A percentile compares a stretch with the other conserved stretches of the same genome.
These are phyloP conservation scores for Calonectria pseudoturangicola DNA, from an alignment of 2,329 filamentous ascomycete genomes.

Conservation along the genomic window DNA sequence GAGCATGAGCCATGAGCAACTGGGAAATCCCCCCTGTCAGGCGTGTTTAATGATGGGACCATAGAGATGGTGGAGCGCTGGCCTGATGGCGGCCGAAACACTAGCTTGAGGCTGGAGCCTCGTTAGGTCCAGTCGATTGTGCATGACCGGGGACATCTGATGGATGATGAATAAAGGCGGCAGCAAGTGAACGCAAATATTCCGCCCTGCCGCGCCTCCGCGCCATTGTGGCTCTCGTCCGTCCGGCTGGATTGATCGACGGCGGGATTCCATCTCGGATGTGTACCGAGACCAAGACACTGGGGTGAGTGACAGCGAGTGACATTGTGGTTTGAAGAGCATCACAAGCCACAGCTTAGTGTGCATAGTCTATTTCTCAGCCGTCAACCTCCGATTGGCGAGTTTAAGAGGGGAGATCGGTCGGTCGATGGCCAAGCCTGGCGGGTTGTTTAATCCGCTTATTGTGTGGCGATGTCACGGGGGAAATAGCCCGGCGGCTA, in stretches of 20 bases:
- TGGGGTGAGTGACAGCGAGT: too few relatives aligned
- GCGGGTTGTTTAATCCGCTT: background rate
- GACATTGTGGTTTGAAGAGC: background rate
- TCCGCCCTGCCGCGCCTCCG: background rate
- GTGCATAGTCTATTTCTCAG: background rate
- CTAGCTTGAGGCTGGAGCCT: conserved; percentile 41
- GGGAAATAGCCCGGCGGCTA: conserved; percentile 1
- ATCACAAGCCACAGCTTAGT: background rate
- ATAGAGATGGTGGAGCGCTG: conserved; percentile 37
- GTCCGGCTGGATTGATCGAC: background rate
- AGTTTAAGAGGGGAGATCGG: background rate
- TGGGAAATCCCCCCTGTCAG: conserved; percentile 37
- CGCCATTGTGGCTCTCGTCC: background rate
- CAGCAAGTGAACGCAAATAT: background rate
- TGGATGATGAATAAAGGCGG: background rate
- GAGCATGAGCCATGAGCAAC: conserved; percentile 17
- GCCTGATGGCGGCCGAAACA: conserved; percentile 41
- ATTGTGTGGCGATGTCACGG: conserved; percentile 11
- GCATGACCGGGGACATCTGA: background rate
- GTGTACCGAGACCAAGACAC: background rate
- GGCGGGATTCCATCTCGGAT: background rate
- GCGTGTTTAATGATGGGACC: conserved; percentile 37
- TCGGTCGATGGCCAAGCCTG: conserved; percentile 6
- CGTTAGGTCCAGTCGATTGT: conserved; percentile 13
- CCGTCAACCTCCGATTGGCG: background rate